A percentile compares a stretch with the other conserved stretches of the same genome.
Conservation (phyloP, 1,284 basidiomycete species). For the Clitocybe nebularis region DNA sequence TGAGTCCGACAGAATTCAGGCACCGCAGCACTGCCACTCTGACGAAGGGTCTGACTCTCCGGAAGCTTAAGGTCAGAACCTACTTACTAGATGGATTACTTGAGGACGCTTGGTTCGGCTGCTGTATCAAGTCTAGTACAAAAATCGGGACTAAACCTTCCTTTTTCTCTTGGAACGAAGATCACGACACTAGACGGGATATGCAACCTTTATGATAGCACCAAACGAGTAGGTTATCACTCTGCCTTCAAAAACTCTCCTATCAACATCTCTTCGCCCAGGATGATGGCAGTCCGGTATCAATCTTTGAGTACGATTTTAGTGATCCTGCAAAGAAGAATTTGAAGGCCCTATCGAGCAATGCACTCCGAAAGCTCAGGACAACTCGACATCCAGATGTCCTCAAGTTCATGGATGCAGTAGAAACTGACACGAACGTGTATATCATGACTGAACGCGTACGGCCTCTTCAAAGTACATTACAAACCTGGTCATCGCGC, state of each 20-base stretch:
- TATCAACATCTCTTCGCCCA: slow-evolving; percentile 29
- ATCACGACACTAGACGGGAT: slow-evolving; percentile 72
- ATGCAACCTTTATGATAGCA: slow-evolving; percentile 86
- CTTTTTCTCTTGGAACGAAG: slow-evolving; percentile 82
- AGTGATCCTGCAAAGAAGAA: slow-evolving; percentile 55
- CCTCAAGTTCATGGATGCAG: slow-evolving; percentile 90
- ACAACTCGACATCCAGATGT: slow-evolving; percentile 94
- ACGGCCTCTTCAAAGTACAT: slow-evolving; percentile 64
- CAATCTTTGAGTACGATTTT: slow-evolving; percentile 88
- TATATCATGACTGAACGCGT: slow-evolving; percentile 96
- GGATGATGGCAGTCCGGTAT: slow-evolving; percentile 85
- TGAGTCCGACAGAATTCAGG: too few relatives aligned
- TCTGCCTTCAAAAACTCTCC: slow-evolving; percentile 6
- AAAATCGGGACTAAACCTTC: slow-evolving; percentile 86
- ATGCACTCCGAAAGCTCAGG: slow-evolving; percentile 87
- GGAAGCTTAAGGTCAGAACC: too few relatives aligned
- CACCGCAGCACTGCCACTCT: too few relatives aligned
- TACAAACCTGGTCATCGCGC: slow-evolving; percentile 65
- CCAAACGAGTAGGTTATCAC: slow-evolving; percentile 46
- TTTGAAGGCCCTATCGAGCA: slow-evolving; percentile 79
- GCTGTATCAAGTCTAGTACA: slow-evolving; percentile 85
- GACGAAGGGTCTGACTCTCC: too few relatives aligned
- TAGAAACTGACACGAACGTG: slow-evolving; percentile 84
- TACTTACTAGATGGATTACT: slow-evolving; percentile 87
- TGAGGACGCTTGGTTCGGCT: slow-evolving; percentile 80